phyloP scores from a whole-genome alignment of 768 basidiomycete genomes.

The Psilocybe cubensis region DNA sequence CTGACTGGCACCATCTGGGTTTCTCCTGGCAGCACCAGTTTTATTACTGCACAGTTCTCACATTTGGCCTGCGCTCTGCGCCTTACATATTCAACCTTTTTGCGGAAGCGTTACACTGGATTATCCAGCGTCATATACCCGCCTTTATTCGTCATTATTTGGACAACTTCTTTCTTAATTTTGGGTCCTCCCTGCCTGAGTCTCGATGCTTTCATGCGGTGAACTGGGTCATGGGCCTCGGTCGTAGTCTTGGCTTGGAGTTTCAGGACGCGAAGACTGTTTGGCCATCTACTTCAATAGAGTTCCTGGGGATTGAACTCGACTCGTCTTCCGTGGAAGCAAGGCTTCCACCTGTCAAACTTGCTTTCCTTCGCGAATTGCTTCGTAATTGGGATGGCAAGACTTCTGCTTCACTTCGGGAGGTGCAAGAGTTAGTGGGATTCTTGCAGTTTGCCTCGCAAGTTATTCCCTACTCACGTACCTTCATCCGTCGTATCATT shows the following conservation, averaged over 20 bases:
- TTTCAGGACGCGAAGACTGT: slow-evolving; percentile 23
- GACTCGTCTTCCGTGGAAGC: slow-evolving; percentile 32
- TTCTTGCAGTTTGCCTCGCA: slow-evolving; percentile 37
- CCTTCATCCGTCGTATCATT: slow-evolving; percentile 31
- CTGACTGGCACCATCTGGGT: slow-evolving; percentile 36
- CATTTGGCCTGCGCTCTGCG: slow-evolving; percentile 34
- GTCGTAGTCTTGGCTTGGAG: slow-evolving; percentile 28
- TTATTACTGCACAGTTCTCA: slow-evolving; percentile 33
- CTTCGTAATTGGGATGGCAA: slow-evolving; percentile 25
- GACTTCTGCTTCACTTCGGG: slow-evolving; percentile 19
- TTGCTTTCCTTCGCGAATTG: slow-evolving; percentile 24
- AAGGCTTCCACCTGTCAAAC: slow-evolving; percentile 33
- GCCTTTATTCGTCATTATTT: slow-evolving; percentile 34
- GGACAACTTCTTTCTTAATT: slow-evolving; percentile 37
- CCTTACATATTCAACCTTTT: slow-evolving; percentile 46
- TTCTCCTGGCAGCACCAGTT: slow-evolving; percentile 29
- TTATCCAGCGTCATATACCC: slow-evolving; percentile 36
- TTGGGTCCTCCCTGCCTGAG: slow-evolving; percentile 7
- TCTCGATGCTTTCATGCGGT: slow-evolving; percentile 16
- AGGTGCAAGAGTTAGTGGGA: slow-evolving; percentile 35
- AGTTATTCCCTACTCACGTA: slow-evolving; percentile 31
- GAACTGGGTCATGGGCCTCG: slow-evolving; percentile 33
- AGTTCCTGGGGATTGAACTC: slow-evolving; percentile 28
- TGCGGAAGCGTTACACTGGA: slow-evolving; percentile 44
- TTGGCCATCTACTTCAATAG: slow-evolving; percentile 14